These are phyloP conservation scores for Chlorella sp. DNA, from an alignment of 139 green algal genomes.

Conservation along the genomic window DNA sequence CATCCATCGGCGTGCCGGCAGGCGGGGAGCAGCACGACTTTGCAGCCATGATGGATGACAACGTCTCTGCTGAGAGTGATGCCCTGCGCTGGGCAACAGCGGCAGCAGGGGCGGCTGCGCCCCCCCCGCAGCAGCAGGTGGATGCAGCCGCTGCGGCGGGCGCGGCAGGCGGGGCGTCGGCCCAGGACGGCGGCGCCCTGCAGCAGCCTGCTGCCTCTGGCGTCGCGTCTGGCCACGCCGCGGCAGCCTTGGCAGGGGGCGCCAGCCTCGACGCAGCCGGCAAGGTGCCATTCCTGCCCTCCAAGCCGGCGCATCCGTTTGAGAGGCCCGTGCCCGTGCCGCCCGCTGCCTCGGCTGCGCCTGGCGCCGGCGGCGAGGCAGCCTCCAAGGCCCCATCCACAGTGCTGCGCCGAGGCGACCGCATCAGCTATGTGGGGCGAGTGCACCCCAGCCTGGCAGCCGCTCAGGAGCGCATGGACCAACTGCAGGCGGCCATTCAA, in stretches of 20 bases:
- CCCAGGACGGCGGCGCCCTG: background rate
- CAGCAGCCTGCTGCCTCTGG: background rate
- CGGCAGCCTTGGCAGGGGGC: too few relatives aligned
- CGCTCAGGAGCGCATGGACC: constrained; percentile 15
- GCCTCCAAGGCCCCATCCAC: background rate
- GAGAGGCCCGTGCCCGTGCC: background rate
- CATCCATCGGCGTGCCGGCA: background rate
- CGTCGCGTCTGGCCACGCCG: background rate
- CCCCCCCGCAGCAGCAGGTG: background rate
- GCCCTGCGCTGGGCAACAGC: background rate
- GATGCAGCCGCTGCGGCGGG: background rate
- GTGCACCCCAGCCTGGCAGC: background rate
- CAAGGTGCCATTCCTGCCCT: background rate
- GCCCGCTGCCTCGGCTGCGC: background rate
- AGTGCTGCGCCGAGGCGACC: background rate
- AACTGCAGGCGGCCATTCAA: constrained; percentile 26
- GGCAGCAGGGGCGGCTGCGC: too few relatives aligned
- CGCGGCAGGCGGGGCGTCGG: background rate
- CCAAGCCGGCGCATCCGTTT: background rate
- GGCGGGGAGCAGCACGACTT: too few relatives aligned
- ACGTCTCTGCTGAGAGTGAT: too few relatives aligned
- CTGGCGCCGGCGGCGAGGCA: background rate
- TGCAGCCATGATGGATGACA: too few relatives aligned
- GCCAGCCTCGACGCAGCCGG: background rate
- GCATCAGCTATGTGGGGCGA: constrained; percentile 12